Percentiles rank a stretch among this genome's conserved stretches.
phyloP scores from a whole-genome alignment of 495 filamentous ascomycete species.

The Neurospora terricola region DNA sequence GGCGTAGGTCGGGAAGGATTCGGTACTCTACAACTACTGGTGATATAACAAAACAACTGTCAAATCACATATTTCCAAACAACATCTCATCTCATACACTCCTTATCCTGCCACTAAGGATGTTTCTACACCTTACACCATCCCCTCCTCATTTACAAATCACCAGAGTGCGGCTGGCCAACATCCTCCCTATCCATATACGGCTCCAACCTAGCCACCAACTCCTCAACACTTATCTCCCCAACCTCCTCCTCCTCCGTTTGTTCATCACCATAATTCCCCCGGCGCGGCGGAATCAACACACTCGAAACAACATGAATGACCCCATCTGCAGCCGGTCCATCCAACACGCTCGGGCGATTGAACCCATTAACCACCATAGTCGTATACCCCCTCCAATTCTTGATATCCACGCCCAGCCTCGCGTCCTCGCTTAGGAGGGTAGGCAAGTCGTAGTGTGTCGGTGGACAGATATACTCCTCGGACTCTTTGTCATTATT shows the following conservation, averaged over 20 bases:
- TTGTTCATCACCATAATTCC: constrained; percentile 6
- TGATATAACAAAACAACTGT: not conserved
- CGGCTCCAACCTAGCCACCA: constrained; percentile 19
- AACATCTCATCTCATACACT: not conserved
- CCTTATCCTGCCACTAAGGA: not conserved
- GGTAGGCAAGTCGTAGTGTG: constrained; percentile 58
- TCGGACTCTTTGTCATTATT: constrained; percentile 4
- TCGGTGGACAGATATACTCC: not conserved
- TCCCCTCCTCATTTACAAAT: constrained; percentile 5
- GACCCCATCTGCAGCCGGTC: constrained; percentile 60
- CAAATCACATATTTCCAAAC: not conserved
- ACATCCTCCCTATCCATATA: constrained; percentile 7
- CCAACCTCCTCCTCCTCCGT: constrained; percentile 8
- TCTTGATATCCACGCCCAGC: constrained; percentile 56
- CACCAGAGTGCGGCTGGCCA: not conserved
- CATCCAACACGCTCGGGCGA: constrained; percentile 52
- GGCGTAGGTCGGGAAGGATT: not conserved
- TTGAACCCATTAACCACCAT: constrained; percentile 65
- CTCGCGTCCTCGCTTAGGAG: constrained; percentile 44
- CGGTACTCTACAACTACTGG: not conserved
- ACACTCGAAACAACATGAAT: constrained; percentile 63
- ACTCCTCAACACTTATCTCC: constrained; percentile 16
- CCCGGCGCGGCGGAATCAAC: constrained; percentile 60
- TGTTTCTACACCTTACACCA: not conserved
- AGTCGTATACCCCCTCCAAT: constrained; percentile 47